Evolutionary conservation across 306 rosid genomes (phyloP).

Genomic region (Styphnolobium japonicum): DNA sequence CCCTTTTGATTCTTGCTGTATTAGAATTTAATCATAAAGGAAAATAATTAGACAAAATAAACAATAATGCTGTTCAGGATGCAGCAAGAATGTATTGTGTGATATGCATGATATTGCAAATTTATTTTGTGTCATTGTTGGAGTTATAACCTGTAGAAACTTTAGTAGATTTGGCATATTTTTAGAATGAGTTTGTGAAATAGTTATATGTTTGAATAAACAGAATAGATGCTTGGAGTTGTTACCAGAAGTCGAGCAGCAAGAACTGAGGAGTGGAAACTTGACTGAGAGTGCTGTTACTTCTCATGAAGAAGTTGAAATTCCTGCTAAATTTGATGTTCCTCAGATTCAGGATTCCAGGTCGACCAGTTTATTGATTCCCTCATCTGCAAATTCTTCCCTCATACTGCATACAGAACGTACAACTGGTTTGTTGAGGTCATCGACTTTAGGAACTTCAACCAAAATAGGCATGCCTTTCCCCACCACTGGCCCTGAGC

Average conservation of each 20-base stretch:
- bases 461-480: constrained; percentile 45
- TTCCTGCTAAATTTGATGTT: constrained; percentile 44
- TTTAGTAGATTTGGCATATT: background rate
- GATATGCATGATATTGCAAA: background rate
- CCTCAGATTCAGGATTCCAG: constrained; percentile 45
- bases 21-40: background rate
- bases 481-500: constrained; percentile 36
- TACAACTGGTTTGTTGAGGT: constrained; percentile 38
- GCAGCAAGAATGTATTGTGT: background rate
- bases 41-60: background rate
- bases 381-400: constrained; percentile 49
- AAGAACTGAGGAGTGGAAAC: constrained; percentile 62
- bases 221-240: constrained; percentile 87
- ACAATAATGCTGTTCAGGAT: background rate
- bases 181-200: background rate
- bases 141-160: background rate
- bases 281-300: constrained; percentile 38
- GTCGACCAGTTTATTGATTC: constrained; percentile 69
- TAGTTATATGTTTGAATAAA: constrained; percentile 32
- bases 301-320: constrained; percentile 46
- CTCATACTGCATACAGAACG: constrained; percentile 33
- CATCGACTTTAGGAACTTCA: constrained; percentile 49
- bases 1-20: background rate
- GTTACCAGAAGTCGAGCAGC: constrained; percentile 81
- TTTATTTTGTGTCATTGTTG: background rate